Conservation (phyloP, 2,329 filamentous ascomycete genomes). For the Byssochlamys sp. region DNA sequence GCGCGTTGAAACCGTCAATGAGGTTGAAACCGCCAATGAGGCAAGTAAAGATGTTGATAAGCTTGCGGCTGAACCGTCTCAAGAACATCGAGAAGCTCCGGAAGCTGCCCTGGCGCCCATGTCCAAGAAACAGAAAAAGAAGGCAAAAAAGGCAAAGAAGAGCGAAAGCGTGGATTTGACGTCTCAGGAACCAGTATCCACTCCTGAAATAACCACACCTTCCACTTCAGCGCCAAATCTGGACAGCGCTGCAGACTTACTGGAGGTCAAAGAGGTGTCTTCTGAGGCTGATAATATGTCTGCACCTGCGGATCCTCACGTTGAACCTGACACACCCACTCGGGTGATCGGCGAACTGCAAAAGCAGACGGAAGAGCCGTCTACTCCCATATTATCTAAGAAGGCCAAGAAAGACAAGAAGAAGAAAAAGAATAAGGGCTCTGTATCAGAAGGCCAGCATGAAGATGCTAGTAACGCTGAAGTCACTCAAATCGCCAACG, state of each 20-base stretch:
- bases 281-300: not conserved
- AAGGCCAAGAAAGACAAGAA: not conserved
- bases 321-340: not conserved
- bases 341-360: not conserved
- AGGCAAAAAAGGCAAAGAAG: slow-evolving; percentile 12
- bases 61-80: slow-evolving; percentile 1
- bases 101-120: not conserved
- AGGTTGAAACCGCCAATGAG: not conserved
- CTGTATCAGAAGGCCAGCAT: not conserved
- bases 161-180: slow-evolving; percentile 1
- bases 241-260: not conserved
- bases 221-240: slow-evolving; percentile 1
- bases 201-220: not conserved
- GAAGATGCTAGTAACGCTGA: not conserved
- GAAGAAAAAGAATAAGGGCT: not conserved
- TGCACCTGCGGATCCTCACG: not conserved
- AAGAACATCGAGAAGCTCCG: not conserved
- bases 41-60: slow-evolving; percentile 2
- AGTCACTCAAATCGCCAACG: not conserved
- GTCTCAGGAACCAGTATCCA: not conserved
- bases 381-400: not conserved
- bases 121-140: slow-evolving; percentile 13
- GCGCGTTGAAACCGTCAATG: not conserved
- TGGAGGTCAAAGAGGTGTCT: not conserved
- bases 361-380: not conserved